A percentile compares a stretch with the other conserved stretches of the same genome.
Evolutionary conservation across 2,329 filamentous ascomycete genomes (phyloP).

Genomic region (Aurifilum marmelostoma): DNA sequence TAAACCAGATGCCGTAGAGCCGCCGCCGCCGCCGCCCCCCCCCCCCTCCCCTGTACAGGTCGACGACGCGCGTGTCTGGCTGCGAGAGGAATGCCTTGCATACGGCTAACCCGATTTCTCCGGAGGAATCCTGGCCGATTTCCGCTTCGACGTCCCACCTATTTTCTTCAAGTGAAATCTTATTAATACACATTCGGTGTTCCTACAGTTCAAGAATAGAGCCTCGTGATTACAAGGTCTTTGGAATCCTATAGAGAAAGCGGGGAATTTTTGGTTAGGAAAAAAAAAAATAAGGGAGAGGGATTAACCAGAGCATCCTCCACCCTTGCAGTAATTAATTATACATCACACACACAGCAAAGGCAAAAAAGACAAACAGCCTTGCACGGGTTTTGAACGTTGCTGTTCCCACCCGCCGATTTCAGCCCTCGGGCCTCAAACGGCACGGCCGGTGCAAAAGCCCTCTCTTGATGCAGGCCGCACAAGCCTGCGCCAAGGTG

Average conservation of each 20-base stretch:
- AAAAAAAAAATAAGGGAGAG: too few relatives aligned
- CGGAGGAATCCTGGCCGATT: neutral
- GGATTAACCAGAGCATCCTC: too few relatives aligned
- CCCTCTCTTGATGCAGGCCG: neutral
- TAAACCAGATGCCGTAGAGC: neutral
- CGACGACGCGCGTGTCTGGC: neutral
- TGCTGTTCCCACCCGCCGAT: neutral
- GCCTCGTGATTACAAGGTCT: neutral
- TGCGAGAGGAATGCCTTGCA: neutral
- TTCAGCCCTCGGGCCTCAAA: slow-evolving; percentile 2
- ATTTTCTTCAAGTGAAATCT: neutral
- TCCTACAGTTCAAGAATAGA: neutral
- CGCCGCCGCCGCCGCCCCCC: too few relatives aligned
- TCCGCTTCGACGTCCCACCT: neutral
- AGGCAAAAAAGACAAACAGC: neutral
- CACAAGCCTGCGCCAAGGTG: neutral
- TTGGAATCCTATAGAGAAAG: neutral
- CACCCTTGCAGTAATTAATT: too few relatives aligned
- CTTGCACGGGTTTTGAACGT: neutral
- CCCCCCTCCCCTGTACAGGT: too few relatives aligned
- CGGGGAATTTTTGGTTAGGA: too few relatives aligned
- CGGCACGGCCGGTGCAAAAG: neutral
- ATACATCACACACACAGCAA: too few relatives aligned
- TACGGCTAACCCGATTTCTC: neutral
- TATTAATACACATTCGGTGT: neutral